These are phyloP conservation scores for Waltergamsia citrina DNA, from an alignment of 2,329 filamentous ascomycete genomes.

Conservation along the genomic window DNA sequence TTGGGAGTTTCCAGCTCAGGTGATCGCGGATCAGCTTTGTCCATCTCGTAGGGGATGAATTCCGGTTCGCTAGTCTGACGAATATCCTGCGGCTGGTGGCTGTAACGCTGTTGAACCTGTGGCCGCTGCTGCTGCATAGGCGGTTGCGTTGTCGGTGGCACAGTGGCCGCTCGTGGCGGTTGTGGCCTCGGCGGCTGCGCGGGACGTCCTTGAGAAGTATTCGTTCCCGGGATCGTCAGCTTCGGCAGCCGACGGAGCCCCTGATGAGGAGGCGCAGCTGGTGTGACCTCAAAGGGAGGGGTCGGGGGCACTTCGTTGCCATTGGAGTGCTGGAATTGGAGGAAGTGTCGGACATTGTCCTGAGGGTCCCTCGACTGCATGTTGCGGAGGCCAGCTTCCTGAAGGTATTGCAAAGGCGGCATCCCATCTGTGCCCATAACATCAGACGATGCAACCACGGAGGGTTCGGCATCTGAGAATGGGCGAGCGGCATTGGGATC, in stretches of 20 bases:
- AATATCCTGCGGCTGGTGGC: conserved; percentile 8
- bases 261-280: conserved; percentile 37
- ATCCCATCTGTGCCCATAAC: conserved; percentile 63
- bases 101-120: conserved; percentile 1
- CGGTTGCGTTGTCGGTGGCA: conserved; percentile 15
- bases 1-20: conserved; percentile 47
- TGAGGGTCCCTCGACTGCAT: conserved; percentile 71
- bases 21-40: conserved; percentile 38
- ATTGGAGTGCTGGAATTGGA: conserved; percentile 65
- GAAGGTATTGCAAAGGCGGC: conserved; percentile 58
- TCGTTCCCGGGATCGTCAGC: conserved; percentile 45
- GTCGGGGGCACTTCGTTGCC: conserved; percentile 54
- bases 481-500: conserved; percentile 54
- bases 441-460: conserved; percentile 85
- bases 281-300: conserved; percentile 58
- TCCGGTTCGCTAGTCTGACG: conserved; percentile 12
- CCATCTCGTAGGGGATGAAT: conserved; percentile 43
- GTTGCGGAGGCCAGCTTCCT: conserved; percentile 61
- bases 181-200: conserved; percentile 11
- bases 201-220: conserved; percentile 16
- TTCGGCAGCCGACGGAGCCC: conserved; percentile 51
- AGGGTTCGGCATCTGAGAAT: conserved; percentile 67
- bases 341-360: conserved; percentile 87
- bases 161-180: conserved; percentile 16
- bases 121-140: conserved; percentile 10